phyloP scores from a whole-genome alignment of 1,139 yeast species.

The Pichia sp. region DNA sequence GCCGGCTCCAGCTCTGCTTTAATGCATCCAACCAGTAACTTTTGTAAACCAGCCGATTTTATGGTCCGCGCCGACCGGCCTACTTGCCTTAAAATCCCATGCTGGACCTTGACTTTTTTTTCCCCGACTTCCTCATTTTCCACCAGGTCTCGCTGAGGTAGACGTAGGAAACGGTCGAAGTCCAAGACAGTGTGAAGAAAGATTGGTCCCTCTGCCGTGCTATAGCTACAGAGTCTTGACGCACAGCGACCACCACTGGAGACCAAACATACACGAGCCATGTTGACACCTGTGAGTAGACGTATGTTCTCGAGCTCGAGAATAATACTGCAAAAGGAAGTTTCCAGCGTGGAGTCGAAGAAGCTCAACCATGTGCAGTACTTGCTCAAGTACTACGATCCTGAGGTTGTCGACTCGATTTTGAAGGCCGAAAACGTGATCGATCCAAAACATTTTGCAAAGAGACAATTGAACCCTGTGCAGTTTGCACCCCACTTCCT shows the following conservation, averaged over 20 bases:
- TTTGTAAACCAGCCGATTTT: no score
- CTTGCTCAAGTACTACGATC: constrained; percentile 68
- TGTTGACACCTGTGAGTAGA: constrained; percentile 12
- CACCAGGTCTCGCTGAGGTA: not conserved
- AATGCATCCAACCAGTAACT: no score
- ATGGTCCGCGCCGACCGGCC: not conserved
- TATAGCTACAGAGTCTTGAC: no score
- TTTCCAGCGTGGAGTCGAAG: constrained; percentile 21
- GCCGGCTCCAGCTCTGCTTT: not conserved
- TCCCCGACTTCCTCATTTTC: no score
- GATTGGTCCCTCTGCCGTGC: no score
- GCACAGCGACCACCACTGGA: not conserved
- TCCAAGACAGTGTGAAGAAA: not conserved
- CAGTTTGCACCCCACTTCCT: constrained; percentile 58
- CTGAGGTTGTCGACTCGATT: constrained; percentile 74
- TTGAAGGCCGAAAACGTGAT: constrained; percentile 73
- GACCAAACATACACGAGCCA: not conserved
- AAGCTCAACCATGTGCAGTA: constrained; percentile 47
- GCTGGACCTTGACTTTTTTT: not conserved
- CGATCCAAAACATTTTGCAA: constrained; percentile 53
- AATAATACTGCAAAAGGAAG: constrained; percentile 15
- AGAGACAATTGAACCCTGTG: constrained; percentile 35
- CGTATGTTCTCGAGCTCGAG: constrained; percentile 21
- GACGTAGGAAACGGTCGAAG: not conserved
- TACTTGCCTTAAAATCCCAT: not conserved